Percentiles rank a stretch among this genome's conserved stretches.
Conservation (phyloP, 2,329 filamentous ascomycete species). For the Aspergillus pseudoglaucus region DNA sequence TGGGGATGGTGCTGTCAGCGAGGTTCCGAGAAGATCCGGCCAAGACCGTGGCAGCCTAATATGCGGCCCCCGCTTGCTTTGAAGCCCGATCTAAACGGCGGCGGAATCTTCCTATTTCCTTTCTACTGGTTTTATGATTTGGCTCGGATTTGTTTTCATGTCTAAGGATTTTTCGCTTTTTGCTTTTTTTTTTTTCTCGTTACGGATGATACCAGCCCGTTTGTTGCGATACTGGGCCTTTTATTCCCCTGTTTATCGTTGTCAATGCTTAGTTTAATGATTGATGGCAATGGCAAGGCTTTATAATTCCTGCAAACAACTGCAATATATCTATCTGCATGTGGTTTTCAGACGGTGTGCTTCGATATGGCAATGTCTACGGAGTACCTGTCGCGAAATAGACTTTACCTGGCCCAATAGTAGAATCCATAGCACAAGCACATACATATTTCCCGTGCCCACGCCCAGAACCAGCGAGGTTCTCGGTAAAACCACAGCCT, state of each 20-base stretch:
- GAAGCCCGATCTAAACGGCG: background rate
- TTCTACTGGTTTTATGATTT: constrained; percentile 11
- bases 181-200: constrained; percentile 15
- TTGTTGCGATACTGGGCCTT: constrained; percentile 22
- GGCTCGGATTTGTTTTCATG: constrained; percentile 9
- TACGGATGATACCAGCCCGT: constrained; percentile 36
- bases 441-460: background rate
- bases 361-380: too few relatives aligned
- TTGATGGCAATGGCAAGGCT: constrained; percentile 23
- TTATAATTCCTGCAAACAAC: background rate
- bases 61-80: constrained; percentile 17
- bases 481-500: too few relatives aligned
- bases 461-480: background rate
- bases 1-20: constrained; percentile 10
- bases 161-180: constrained; percentile 10
- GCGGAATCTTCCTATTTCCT: background rate
- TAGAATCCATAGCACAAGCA: background rate
- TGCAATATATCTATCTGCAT: too few relatives aligned
- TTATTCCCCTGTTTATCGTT: constrained; percentile 12
- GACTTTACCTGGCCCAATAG: too few relatives aligned
- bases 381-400: too few relatives aligned
- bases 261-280: constrained; percentile 24
- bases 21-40: constrained; percentile 25
- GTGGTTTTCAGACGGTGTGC: too few relatives aligned
- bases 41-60: constrained; percentile 14